Evolutionary conservation across 2,329 filamentous ascomycete species (phyloP).

Genomic region (Epichloe gansuensis): DNA sequence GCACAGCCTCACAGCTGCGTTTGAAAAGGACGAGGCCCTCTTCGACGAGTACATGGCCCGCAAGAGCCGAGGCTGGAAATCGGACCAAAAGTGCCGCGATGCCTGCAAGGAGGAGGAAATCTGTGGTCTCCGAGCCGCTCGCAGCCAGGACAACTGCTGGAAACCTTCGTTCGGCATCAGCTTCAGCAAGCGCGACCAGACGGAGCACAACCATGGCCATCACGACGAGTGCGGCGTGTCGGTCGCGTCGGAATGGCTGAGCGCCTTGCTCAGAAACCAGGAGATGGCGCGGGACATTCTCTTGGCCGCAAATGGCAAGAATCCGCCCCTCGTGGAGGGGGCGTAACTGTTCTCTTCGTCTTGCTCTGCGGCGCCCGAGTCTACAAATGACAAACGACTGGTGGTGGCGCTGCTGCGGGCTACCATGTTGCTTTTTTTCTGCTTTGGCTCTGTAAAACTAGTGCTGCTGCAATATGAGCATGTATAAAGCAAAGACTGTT

Average conservation of each 20-base stretch:
- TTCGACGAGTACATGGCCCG: slow-evolving; percentile 34
- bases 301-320: not conserved
- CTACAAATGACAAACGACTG: not conserved
- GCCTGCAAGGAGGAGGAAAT: slow-evolving; percentile 31
- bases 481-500: no score
- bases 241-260: slow-evolving; percentile 13
- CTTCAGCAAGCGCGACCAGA: slow-evolving; percentile 15
- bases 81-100: slow-evolving; percentile 23
- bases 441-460: no score
- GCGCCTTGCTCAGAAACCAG: slow-evolving; percentile 11
- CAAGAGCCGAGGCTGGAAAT: slow-evolving; percentile 32
- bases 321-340: not conserved
- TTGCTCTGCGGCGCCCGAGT: not conserved
- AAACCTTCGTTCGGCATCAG: slow-evolving; percentile 20
- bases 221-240: slow-evolving; percentile 17
- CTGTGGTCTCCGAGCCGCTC: slow-evolving; percentile 35
- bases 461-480: no score
- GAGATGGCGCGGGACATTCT: slow-evolving; percentile 12
- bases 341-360: not conserved
- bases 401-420: not conserved
- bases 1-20: slow-evolving; percentile 39
- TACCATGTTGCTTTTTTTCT: no score
- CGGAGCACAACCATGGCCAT: slow-evolving; percentile 6
- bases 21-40: slow-evolving; percentile 27
- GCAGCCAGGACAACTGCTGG: slow-evolving; percentile 38